Evolutionary conservation across 257 asterid species (phyloP), one percentile per base, ranked within the genome.

Genomic region (Jasminum sambac): DNA sequence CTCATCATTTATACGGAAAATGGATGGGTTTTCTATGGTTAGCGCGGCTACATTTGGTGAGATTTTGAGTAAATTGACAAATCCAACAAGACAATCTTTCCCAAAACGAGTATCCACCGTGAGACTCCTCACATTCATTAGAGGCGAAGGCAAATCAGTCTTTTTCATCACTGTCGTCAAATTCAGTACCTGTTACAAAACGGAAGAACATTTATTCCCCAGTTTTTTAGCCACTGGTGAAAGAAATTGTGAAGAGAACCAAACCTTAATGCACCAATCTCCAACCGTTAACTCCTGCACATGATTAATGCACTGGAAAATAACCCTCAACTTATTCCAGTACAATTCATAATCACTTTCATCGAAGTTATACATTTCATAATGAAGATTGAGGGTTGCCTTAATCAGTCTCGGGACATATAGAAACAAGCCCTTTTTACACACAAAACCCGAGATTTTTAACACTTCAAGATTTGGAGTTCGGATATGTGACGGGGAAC

Each of bases 221-320:
- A 40, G 6, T 1, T 40, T 40, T 30, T 40, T 40, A 11, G 12
- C 11, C 44, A 5, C 12, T 40, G 12, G 12, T 40, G 44, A 40
- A 30, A 30, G 1, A 30, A 6, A 40, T 11, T 40, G 44, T 40
- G 44, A 40, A 40, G 12, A 46, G 63, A 64, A 64, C 50, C 75
- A 16, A 44, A 71, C 75, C 69, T 71, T 16, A 23, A 71, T 46
- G 65, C 60, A 63, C 75, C 63, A 44, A 17, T 8, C n/a, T 36
- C 63, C 75, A 67, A 71, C 36, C 8, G 43, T 25, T 24, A 71
- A 64, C 40, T 38, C 43, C 48, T 62, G 19, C 10, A 46, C 75
- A 61, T 62, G 75, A 43, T 42, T 38, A 71, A 71, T 26, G 62
- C 52, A 8, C 40, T 8, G 10, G 6, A 62, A 37, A 5, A 71